Conservation (phyloP, 2,329 filamentous ascomycete genomes). For the Paraconiothyrium brasiliense region DNA sequence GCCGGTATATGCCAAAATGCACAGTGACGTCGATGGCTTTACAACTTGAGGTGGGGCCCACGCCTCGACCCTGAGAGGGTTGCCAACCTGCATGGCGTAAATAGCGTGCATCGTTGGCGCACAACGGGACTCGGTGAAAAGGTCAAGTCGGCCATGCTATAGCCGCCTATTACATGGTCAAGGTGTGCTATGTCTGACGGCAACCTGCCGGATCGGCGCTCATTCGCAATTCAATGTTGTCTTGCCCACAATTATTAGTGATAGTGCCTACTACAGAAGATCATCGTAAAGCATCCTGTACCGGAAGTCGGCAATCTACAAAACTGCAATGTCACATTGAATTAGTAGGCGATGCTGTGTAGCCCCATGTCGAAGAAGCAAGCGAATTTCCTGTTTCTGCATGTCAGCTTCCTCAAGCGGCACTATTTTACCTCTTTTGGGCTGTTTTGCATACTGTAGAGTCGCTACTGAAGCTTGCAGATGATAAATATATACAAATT, state of each 20-base stretch:
- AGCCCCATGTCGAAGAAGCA: neutral
- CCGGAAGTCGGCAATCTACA: neutral
- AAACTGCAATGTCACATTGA: neutral
- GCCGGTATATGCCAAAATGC: neutral
- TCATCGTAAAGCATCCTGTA: neutral
- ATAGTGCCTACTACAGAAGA: neutral
- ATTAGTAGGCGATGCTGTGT: neutral
- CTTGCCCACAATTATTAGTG: neutral
- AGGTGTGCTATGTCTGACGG: neutral
- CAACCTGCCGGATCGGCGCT: neutral
- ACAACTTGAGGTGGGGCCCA: neutral
- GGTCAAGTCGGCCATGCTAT: neutral
- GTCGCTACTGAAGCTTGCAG: neutral
- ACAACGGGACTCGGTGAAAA: slow-evolving; percentile 2
- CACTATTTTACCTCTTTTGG: slow-evolving; percentile 4
- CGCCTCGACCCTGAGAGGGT: neutral
- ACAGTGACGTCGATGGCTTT: slow-evolving; percentile 11
- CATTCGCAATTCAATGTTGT: neutral
- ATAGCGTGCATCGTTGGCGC: slow-evolving; percentile 6
- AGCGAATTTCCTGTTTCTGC: slow-evolving; percentile 1
- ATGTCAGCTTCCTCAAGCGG: slow-evolving; percentile 1
- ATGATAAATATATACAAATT: neutral
- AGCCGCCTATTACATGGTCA: neutral
- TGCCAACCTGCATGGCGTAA: neutral
- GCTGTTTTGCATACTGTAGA: neutral